Base-by-base conservation (phyloP, 2,329 filamentous ascomycete species). In the Scedosporium minutisporum region DNA sequence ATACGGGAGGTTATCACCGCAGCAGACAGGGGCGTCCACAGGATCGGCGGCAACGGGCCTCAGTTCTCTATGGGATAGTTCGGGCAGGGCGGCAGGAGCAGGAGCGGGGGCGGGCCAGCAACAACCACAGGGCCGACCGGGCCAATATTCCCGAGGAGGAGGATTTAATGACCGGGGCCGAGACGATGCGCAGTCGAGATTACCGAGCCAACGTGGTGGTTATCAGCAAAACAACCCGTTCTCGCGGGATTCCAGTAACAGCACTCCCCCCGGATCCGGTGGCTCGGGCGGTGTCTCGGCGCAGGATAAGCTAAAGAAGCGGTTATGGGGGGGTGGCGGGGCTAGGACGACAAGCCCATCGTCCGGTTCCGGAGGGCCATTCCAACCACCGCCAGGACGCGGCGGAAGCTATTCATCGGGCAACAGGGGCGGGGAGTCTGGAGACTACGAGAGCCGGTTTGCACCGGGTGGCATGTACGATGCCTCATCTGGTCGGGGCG, bases 291-390 rank as follows among this genome's bases (percentile, higher is more conserved):
- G 80, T 2, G 80, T 80, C 41, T 85, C 87, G 21, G 91, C 91
- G 60, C 90, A 96, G 76, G 90, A 96, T 68, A 81, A 90, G 67
- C 78, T 97, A 68, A 90, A 91, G 71, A 90, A 92, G 69, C 80
- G 90, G 65, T 76, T 96, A 57, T 91, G 91, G 81, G 86, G 85
- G n/a, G 62, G 62, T 1, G 44, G 84, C 33, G 80, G 80, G 4
- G 75, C 83, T 23, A 80, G 82, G 66, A 83, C 82, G 53, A 78
- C 78, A 58, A 87, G 85, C 66, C 84, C 85, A 7, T 76, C 76
- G 25, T 71, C 74, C 18, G 69, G 69, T 23, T 65, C 65, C 44
- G 66, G 68, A 46, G 67, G 65, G 3, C 79, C 81, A 5, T 83
- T 81, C 65, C 77, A 80, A 63, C 78, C 80, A 51, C 76, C 79